phyloP scores from a whole-genome alignment of 2,329 filamentous ascomycete genomes.

The Rhynchosporium graminicola region DNA sequence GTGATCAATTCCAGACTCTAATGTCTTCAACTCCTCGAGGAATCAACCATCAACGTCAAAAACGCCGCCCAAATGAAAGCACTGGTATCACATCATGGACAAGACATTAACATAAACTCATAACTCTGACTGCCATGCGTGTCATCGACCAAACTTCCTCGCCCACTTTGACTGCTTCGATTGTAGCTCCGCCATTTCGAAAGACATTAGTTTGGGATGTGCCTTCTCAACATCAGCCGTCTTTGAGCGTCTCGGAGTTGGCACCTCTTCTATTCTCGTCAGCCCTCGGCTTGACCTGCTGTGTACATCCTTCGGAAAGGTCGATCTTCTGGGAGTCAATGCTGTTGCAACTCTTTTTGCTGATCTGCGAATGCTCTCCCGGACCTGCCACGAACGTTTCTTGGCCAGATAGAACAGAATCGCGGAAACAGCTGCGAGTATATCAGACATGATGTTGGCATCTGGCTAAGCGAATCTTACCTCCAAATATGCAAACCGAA shows the following conservation, averaged over 20 bases:
- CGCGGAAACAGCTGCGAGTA: conserved; percentile 40
- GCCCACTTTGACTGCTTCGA: conserved; percentile 38
- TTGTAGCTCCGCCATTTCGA: conserved; percentile 39
- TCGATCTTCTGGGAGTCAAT: conserved; percentile 61
- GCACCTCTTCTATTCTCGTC: conserved; percentile 55
- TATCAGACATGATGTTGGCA: neutral
- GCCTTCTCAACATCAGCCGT: conserved; percentile 63
- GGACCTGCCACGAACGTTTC: conserved; percentile 80
- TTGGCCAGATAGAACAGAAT: conserved; percentile 81
- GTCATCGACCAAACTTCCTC: conserved; percentile 34
- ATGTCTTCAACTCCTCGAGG: conserved; percentile 12
- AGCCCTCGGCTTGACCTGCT: conserved; percentile 50
- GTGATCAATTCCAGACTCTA: conserved; percentile 15
- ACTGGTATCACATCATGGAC: conserved; percentile 10
- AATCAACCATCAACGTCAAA: conserved; percentile 13
- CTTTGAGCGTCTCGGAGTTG: conserved; percentile 53
- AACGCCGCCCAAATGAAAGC: conserved; percentile 17
- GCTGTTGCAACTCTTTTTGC: conserved; percentile 61
- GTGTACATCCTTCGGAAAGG: conserved; percentile 58
- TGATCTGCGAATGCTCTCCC: conserved; percentile 69
- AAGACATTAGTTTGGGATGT: conserved; percentile 34
- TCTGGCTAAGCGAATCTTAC: conserved; percentile 49
- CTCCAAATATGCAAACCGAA: conserved; percentile 65
- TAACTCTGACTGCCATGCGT: conserved; percentile 21
- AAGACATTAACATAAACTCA: conserved; percentile 20